Percentiles rank a stretch among this genome's conserved stretches.
Conservation (phyloP, 495 filamentous ascomycete species). For the Penicillium longicatenatum region DNA sequence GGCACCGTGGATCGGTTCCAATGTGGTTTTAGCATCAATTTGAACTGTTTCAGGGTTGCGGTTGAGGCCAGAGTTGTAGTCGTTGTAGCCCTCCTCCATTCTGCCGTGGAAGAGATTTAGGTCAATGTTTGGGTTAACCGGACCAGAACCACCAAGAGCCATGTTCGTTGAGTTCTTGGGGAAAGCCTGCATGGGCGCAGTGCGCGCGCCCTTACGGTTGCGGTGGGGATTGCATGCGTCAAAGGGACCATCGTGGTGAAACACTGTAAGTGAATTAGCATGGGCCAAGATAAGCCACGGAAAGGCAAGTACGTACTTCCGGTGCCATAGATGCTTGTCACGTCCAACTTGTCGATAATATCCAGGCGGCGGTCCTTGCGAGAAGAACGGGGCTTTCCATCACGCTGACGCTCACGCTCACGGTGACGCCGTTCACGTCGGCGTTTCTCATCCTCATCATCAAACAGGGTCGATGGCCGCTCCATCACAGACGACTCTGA, state of each 20-base stretch:
- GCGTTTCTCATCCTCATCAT: constrained; percentile 74
- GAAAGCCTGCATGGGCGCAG: constrained; percentile 96
- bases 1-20: constrained; percentile 78
- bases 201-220: constrained; percentile 79
- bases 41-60: constrained; percentile 45
- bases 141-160: constrained; percentile 83
- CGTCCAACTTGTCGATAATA: constrained; percentile 96
- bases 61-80: constrained; percentile 57
- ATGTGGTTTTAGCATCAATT: constrained; percentile 59
- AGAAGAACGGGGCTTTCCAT: constrained; percentile 51
- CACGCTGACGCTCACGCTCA: constrained; percentile 66
- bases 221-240: constrained; percentile 96
- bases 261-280: constrained; percentile 59
- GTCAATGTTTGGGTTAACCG: constrained; percentile 78
- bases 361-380: constrained; percentile 69
- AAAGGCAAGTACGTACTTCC: constrained; percentile 67
- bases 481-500: constrained; percentile 92
- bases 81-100: constrained; percentile 80
- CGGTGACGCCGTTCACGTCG: constrained; percentile 69
- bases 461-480: constrained; percentile 55
- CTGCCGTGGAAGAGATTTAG: constrained; percentile 80
- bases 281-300: neutral
- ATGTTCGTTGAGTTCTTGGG: constrained; percentile 91
- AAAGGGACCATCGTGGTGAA: constrained; percentile 98
- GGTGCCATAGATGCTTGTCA: constrained; percentile 93